Evolutionary conservation across 345 rosid species (phyloP).

Genomic region (Brassica cretica): DNA sequence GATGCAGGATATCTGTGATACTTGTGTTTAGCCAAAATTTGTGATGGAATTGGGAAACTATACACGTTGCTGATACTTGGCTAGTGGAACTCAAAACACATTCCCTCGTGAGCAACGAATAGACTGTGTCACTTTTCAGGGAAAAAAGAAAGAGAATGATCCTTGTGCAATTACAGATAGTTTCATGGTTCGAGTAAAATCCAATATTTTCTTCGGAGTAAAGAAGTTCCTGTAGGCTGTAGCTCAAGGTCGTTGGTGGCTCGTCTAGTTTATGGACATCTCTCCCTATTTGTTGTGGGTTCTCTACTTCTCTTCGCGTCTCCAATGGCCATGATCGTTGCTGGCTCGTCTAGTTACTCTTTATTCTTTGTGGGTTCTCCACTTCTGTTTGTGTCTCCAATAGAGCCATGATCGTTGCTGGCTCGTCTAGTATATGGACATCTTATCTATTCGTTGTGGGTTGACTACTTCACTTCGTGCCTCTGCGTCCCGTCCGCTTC

Average conservation of each 20-base stretch:
- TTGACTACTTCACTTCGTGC: slow-evolving; percentile 9
- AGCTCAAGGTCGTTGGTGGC: neutral
- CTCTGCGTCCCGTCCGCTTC: neutral
- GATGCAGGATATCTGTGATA: slow-evolving; percentile 39
- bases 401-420: neutral
- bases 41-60: slow-evolving; percentile 35
- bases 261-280: slow-evolving; percentile 8
- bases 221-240: neutral
- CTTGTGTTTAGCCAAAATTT: slow-evolving; percentile 30
- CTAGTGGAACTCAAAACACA: slow-evolving; percentile 27
- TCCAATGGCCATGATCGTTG: neutral
- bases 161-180: slow-evolving; percentile 2
- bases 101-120: neutral
- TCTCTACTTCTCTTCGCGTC: neutral
- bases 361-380: neutral
- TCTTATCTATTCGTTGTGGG: slow-evolving; percentile 7
- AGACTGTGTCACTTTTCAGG: neutral
- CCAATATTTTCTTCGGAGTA: neutral
- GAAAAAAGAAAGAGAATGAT: neutral
- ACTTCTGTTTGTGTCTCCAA: neutral
- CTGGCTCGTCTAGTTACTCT: neutral
- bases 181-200: slow-evolving; percentile 11
- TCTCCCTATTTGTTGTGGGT: slow-evolving; percentile 12
- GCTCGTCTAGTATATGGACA: slow-evolving; percentile 13
- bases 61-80: slow-evolving; percentile 28